Conservation (phyloP, 768 basidiomycete species). For the Auriculariales sp. region DNA sequence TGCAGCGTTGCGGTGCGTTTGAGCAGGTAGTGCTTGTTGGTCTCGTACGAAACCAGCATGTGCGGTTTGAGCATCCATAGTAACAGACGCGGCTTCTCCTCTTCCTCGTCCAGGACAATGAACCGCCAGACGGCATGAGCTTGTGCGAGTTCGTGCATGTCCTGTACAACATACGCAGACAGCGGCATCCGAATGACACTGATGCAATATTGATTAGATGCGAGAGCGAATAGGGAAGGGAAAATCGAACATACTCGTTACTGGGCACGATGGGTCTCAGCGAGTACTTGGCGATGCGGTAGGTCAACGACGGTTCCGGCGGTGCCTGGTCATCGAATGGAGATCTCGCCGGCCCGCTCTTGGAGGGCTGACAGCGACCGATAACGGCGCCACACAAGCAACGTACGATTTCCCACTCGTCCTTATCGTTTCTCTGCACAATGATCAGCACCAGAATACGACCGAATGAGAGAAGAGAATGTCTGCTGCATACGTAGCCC, state of each 20-base stretch:
- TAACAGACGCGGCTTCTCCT: constrained; percentile 61
- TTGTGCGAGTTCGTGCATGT: constrained; percentile 81
- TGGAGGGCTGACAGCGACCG: constrained; percentile 49
- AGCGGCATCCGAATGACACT: constrained; percentile 39
- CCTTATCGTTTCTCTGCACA: constrained; percentile 36
- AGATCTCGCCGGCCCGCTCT: constrained; percentile 15
- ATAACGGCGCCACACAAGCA: constrained; percentile 78
- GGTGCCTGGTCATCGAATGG: background rate
- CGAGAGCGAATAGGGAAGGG: background rate
- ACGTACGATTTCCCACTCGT: constrained; percentile 48
- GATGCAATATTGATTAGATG: constrained; percentile 19
- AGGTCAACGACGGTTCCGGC: constrained; percentile 13
- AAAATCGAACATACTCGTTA: constrained; percentile 37
- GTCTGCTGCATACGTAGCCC: constrained; percentile 88
- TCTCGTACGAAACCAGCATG: constrained; percentile 63
- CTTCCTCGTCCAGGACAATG: constrained; percentile 75
- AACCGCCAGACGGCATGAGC: constrained; percentile 93
- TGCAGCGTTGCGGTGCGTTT: constrained; percentile 47
- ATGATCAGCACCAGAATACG: constrained; percentile 10
- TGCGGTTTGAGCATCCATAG: constrained; percentile 95
- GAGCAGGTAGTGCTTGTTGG: constrained; percentile 36
- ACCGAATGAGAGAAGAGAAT: constrained; percentile 20
- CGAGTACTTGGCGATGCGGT: constrained; percentile 72
- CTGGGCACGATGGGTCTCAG: constrained; percentile 52
- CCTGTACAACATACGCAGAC: constrained; percentile 80